Evolutionary conservation across 1,284 basidiomycete genomes (phyloP).

Genomic region (Coriolopsis trogii): DNA sequence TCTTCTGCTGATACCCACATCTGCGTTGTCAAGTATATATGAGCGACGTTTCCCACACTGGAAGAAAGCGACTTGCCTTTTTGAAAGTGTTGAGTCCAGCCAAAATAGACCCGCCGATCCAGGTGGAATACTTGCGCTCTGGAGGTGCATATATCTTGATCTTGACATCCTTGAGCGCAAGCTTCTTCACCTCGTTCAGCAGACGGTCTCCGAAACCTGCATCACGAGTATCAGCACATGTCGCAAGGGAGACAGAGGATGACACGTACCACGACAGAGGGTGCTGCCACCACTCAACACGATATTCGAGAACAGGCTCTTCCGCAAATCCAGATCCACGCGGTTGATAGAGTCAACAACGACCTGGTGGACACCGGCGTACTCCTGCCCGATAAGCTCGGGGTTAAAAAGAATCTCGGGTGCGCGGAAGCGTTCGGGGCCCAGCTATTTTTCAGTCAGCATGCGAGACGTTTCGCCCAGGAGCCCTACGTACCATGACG

Average conservation of each 20-base stretch:
- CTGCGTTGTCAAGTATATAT: constrained; percentile 48
- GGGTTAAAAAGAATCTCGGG: constrained; percentile 99
- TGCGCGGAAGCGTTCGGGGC: constrained; percentile 93
- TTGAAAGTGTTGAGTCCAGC: constrained; percentile 97
- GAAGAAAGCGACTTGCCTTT: constrained; percentile 61
- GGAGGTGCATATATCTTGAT: constrained; percentile 99
- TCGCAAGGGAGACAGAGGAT: background rate
- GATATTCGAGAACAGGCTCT: constrained; percentile 95
- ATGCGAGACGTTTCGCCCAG: background rate
- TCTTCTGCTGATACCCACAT: constrained; percentile 99
- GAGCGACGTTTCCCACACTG: background rate
- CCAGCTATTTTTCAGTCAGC: constrained; percentile 63
- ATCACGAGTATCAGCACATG: constrained; percentile 6
- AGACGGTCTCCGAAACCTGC: constrained; percentile 95
- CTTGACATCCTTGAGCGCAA: constrained; percentile 97
- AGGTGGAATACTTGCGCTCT: constrained; percentile 99
- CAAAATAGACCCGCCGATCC: constrained; percentile 98
- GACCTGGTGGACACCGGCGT: constrained; percentile 96
- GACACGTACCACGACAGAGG: constrained; percentile 77
- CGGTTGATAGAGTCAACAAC: constrained; percentile 88
- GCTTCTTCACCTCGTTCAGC: constrained; percentile 93
- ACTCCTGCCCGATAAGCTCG: constrained; percentile 95
- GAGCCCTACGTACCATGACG: constrained; percentile 71
- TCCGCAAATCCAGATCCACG: constrained; percentile 89
- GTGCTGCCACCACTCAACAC: constrained; percentile 97